These are phyloP conservation scores for Camellia japonica DNA, from an alignment of 148 eudicot genomes.

Conservation along the genomic window DNA sequence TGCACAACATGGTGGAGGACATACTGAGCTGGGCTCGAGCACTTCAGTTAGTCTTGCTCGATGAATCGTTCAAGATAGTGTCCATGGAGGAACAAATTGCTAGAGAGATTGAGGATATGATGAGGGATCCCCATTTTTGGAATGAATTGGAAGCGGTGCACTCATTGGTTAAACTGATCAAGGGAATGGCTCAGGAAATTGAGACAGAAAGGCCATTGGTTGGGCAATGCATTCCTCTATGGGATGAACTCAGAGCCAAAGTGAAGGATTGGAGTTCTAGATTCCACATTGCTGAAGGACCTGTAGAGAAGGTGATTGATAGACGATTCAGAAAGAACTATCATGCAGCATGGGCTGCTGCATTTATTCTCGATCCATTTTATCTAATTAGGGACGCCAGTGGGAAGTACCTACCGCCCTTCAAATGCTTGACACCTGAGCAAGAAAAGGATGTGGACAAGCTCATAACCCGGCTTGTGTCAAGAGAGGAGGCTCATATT, in stretches of 20 bases:
- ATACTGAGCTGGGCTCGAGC: constrained; percentile 64
- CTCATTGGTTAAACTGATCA: constrained; percentile 61
- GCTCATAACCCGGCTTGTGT: constrained; percentile 77
- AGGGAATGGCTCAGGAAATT: constrained; percentile 67
- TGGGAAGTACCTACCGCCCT: constrained; percentile 91
- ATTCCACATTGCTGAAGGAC: constrained; percentile 50
- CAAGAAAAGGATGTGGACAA: constrained; percentile 97
- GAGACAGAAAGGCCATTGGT: constrained; percentile 71
- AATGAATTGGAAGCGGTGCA: constrained; percentile 79
- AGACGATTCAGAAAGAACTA: constrained; percentile 73
- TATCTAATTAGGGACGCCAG: constrained; percentile 67
- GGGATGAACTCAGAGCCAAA: constrained; percentile 76
- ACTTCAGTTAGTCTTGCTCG: constrained; percentile 60
- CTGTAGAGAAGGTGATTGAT: constrained; percentile 61
- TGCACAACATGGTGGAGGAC: constrained; percentile 61
- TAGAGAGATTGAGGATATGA: constrained; percentile 71
- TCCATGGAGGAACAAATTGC: constrained; percentile 76
- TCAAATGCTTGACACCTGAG: constrained; percentile 73
- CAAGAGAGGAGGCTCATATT: constrained; percentile 81
- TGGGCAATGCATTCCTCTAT: constrained; percentile 86
- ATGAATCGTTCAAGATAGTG: constrained; percentile 65
- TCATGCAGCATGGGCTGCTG: constrained; percentile 98
- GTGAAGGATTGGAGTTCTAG: constrained; percentile 79
- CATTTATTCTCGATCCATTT: constrained; percentile 77
- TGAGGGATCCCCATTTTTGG: constrained; percentile 83